Percentiles rank a stretch among this genome's conserved stretches.
Conservation (phyloP, 75 land plant species). For the Cryptomeria japonica region DNA sequence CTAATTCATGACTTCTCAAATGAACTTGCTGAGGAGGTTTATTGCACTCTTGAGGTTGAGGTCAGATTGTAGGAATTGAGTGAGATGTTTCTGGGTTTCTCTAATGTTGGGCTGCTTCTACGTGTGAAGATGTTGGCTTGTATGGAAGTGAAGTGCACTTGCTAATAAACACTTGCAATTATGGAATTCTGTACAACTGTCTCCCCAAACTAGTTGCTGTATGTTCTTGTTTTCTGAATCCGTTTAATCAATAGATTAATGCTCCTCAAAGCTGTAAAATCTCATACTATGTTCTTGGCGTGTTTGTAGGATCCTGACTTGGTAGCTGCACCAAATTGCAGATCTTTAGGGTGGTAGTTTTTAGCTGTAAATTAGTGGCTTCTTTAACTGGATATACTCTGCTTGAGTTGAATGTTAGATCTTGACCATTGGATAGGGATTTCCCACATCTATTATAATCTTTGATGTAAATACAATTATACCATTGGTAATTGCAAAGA, state of each 20-base stretch:
- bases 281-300: background rate
- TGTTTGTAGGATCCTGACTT: background rate
- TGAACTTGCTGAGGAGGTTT: background rate
- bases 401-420: background rate
- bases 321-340: background rate
- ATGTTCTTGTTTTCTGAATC: background rate
- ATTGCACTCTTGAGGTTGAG: background rate
- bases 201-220: background rate
- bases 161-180: too few relatives aligned
- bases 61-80: background rate
- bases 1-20: background rate
- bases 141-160: background rate
- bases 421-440: background rate
- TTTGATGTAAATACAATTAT: background rate
- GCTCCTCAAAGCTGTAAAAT: background rate
- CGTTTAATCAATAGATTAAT: background rate
- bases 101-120: background rate
- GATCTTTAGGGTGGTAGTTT: background rate
- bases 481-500: background rate
- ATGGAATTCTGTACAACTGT: background rate
- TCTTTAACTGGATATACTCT: background rate
- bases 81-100: background rate
- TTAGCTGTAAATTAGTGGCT: background rate
- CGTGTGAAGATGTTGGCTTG: background rate
- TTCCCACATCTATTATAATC: background rate